Evolutionary conservation across 2,329 filamentous ascomycete genomes (phyloP).

Genomic region (Knufia fluminis): DNA sequence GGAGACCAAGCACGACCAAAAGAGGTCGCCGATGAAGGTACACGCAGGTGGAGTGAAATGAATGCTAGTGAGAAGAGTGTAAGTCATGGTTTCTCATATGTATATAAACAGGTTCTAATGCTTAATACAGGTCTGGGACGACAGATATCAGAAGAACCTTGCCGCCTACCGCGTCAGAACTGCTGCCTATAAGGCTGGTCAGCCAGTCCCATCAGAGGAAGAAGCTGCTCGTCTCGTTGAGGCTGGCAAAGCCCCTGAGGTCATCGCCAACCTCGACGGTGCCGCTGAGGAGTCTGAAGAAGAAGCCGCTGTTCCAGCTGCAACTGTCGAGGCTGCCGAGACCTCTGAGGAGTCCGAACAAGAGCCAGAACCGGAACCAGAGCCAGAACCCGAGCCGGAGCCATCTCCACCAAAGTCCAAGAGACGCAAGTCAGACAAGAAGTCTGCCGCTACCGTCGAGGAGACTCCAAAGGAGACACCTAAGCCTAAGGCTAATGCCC

Average conservation of each 20-base stretch:
- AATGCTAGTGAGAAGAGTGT: slow-evolving; percentile 61
- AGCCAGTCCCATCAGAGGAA: slow-evolving; percentile 35
- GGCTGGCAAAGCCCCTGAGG: slow-evolving; percentile 24
- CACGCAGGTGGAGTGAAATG: slow-evolving; percentile 77
- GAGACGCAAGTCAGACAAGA: slow-evolving; percentile 35
- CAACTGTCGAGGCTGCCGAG: slow-evolving; percentile 27
- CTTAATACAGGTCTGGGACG: slow-evolving; percentile 42
- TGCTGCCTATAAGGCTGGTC: slow-evolving; percentile 47
- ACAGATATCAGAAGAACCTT: slow-evolving; percentile 49
- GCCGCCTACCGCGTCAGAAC: slow-evolving; percentile 48
- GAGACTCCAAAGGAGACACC: slow-evolving; percentile 31
- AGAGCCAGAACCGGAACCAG: slow-evolving; percentile 26
- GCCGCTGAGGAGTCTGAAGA: slow-evolving; percentile 27
- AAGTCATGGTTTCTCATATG: slow-evolving; percentile 22
- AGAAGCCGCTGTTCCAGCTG: slow-evolving; percentile 29
- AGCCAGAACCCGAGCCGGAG: slow-evolving; percentile 31
- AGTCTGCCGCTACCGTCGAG: slow-evolving; percentile 19
- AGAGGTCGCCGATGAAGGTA: slow-evolving; percentile 79
- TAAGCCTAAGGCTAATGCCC: slow-evolving; percentile 26
- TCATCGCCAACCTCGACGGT: slow-evolving; percentile 20
- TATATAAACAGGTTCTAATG: background rate
- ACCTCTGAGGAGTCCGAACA: slow-evolving; percentile 23
- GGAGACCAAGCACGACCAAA: slow-evolving; percentile 69
- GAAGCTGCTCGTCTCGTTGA: slow-evolving; percentile 38
- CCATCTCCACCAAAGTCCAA: slow-evolving; percentile 36